phyloP scores from a whole-genome alignment of 257 asterid species.

The Jasminum sambac region DNA sequence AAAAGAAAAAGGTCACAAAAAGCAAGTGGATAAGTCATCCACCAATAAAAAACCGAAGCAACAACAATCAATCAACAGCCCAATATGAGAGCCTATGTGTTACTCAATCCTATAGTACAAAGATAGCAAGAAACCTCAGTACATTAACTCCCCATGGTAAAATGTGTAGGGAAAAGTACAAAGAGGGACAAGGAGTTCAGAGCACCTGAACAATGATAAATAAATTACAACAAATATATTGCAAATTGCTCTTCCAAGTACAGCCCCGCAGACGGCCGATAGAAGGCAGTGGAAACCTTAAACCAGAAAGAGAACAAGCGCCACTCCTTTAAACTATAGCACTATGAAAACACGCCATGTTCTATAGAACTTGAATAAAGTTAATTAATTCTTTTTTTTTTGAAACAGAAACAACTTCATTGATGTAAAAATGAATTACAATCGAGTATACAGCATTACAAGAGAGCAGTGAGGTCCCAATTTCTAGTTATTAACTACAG shows the following conservation, averaged over 20 bases:
- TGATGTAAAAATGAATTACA: too few species aligned
- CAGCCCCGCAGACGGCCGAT: neutral
- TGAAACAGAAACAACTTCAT: too few species aligned
- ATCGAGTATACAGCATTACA: too few species aligned
- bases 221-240: neutral
- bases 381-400: neutral
- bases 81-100: too few species aligned
- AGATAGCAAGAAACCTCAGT: neutral
- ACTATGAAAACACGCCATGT: neutral
- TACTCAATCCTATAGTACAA: too few species aligned
- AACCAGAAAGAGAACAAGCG: conserved; percentile 1
- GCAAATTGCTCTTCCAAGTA: neutral
- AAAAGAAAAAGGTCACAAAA: too few species aligned
- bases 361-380: neutral
- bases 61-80: too few species aligned
- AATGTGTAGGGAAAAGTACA: neutral
- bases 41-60: too few species aligned
- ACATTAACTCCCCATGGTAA: neutral
- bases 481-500: too few species aligned
- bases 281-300: conserved; percentile 3
- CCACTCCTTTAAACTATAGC: neutral
- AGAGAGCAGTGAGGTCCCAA: too few species aligned
- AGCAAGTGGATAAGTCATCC: too few species aligned
- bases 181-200: neutral
- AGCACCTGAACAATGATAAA: neutral